phyloP scores from a whole-genome alignment of 306 rosid species.

The Cyamopsis tetragonoloba region DNA sequence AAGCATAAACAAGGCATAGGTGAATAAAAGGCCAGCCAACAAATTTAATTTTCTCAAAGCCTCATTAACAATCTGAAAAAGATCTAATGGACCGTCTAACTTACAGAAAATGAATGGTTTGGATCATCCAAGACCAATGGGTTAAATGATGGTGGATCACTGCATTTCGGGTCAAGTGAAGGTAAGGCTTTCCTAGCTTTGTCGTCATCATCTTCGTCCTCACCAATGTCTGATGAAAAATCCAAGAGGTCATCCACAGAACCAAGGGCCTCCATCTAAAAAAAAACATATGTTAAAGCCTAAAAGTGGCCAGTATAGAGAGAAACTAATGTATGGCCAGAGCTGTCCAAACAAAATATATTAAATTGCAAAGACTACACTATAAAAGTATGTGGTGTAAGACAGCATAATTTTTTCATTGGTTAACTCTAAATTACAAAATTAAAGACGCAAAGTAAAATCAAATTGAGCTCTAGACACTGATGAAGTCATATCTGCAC shows the following conservation, averaged over 20 bases:
- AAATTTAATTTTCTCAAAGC: not conserved
- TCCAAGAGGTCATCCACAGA: slow-evolving; percentile 67
- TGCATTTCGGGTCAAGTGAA: slow-evolving; percentile 28
- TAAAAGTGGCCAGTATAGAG: not conserved
- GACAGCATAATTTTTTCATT: not conserved
- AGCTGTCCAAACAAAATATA: not conserved
- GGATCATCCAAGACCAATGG: slow-evolving; percentile 39
- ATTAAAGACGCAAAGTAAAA: not conserved
- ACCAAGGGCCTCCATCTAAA: slow-evolving; percentile 58
- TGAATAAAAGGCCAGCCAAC: slow-evolving; percentile 5
- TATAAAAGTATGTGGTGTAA: not conserved
- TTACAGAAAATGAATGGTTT: slow-evolving; percentile 49
- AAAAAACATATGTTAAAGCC: slow-evolving; percentile 23
- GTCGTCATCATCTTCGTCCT: slow-evolving; percentile 48
- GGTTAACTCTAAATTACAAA: not conserved
- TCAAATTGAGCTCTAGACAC: slow-evolving; percentile 3
- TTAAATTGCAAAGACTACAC: not conserved
- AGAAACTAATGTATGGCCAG: not conserved
- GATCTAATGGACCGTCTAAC: slow-evolving; percentile 22
- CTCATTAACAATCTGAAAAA: not conserved
- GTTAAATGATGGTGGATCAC: slow-evolving; percentile 20
- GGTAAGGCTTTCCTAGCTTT: slow-evolving; percentile 25
- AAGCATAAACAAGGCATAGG: not conserved
- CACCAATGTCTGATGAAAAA: slow-evolving; percentile 63
- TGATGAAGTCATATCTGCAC: not conserved